Evolutionary conservation across 768 basidiomycete genomes (phyloP), one percentile per base, ranked within the genome.

Genomic region (Solioccasus polychromus): DNA sequence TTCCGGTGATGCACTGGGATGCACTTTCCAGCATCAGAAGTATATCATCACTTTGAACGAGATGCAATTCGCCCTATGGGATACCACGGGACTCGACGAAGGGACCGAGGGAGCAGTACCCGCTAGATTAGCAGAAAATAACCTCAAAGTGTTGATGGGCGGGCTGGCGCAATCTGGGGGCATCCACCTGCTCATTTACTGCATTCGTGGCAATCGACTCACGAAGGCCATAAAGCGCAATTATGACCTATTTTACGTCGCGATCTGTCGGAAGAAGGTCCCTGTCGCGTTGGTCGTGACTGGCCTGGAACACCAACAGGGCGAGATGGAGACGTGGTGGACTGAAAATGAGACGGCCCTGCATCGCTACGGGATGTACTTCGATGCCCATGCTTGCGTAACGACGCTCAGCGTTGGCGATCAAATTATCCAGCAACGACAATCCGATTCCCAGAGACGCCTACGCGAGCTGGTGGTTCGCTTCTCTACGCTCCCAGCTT

Each of bases 221-320:
- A 31, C 30, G 5, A 31, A 8, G 30, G 30, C 30, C 11, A 48
- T 61, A n/a, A 44, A 55, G 20, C 55, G 59, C 24, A 71, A 68
- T 49, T 71, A 68, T 57, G 45, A 53, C 23, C 30, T 69, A 3
- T 67, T 70, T 31, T 55, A 62, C 23, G 54, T 61, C n/a, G 53
- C 62, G 3, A 56, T 72, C 24, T 72, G 71, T 41, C 58, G 50
- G 19, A 45, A 50, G 25, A 44, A 57, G 24, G 72, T 71, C 3
- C 71, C 67, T 3, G 59, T 67, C n/a, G 57, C 64, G 1, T 41
- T 71, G 7, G 67, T 66, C 8, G 53, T 71, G 7, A 72, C 68
- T 0, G 64, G 68, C n/a, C 53, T 72, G 14, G 71, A 70, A 43
- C 31, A 60, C 19, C 48, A 63, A 14, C 8, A 24, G 2, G 39